Conservation (phyloP, 306 rosid species). For the Leucaena leucocephala region DNA sequence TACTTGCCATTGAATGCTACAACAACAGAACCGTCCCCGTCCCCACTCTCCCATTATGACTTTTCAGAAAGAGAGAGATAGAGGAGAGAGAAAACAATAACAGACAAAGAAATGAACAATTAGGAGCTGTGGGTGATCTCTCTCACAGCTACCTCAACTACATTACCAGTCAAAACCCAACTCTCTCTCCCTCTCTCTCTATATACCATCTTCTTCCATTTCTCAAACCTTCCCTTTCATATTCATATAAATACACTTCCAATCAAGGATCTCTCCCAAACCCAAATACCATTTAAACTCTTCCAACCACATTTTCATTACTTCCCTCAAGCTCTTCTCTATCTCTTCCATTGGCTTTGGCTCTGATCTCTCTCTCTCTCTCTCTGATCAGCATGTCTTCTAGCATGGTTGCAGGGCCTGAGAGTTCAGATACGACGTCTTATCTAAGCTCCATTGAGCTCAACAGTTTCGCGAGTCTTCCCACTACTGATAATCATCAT, state of each 20-base stretch:
- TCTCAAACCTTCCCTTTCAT: neutral
- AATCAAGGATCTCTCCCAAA: neutral
- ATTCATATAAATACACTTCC: slow-evolving; percentile 6
- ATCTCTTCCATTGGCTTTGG: neutral
- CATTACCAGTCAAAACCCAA: slow-evolving; percentile 34
- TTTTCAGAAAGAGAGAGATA: neutral
- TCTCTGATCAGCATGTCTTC: slow-evolving; percentile 39
- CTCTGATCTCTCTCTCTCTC: neutral
- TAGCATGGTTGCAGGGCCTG: slow-evolving; percentile 50
- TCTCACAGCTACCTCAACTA: slow-evolving; percentile 50
- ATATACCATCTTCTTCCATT: neutral
- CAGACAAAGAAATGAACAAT: slow-evolving; percentile 35
- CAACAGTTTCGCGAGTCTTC: slow-evolving; percentile 34
- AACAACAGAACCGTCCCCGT: no score
- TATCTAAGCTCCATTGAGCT: slow-evolving; percentile 50
- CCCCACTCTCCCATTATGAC: neutral
- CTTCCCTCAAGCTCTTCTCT: neutral
- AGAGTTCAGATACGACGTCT: slow-evolving; percentile 38
- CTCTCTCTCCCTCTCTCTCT: neutral
- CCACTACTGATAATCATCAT: slow-evolving; percentile 8
- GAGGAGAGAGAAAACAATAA: neutral
- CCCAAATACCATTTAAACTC: neutral
- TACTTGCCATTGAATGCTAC: no score
- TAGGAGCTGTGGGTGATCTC: slow-evolving; percentile 83
- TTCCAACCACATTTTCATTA: neutral